These are phyloP conservation scores for Rhizopogon sp. DNA, from an alignment of 768 basidiomycete genomes.

Conservation along the genomic window DNA sequence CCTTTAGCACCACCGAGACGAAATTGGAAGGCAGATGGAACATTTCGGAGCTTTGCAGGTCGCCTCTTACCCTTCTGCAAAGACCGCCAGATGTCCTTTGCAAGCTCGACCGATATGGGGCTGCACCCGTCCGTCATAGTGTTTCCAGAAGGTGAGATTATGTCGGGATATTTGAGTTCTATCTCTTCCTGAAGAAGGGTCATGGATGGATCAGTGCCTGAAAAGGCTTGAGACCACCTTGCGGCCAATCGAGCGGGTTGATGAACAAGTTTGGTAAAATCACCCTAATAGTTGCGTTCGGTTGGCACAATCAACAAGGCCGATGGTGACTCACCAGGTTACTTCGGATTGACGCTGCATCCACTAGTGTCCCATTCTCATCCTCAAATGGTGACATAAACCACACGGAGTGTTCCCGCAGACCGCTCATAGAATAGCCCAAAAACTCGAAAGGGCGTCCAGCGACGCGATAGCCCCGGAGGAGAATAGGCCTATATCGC, in stretches of 20 bases:
- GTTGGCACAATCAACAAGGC: not conserved
- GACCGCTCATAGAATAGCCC: constrained; percentile 50
- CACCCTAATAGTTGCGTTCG: constrained; percentile 23
- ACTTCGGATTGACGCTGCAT: constrained; percentile 25
- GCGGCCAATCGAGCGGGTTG: constrained; percentile 47
- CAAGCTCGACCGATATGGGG: constrained; percentile 35
- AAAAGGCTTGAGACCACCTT: constrained; percentile 52
- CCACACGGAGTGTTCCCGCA: constrained; percentile 44
- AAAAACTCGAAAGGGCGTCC: constrained; percentile 42
- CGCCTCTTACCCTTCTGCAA: constrained; percentile 26
- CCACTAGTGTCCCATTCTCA: constrained; percentile 15
- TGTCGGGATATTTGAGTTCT: constrained; percentile 16
- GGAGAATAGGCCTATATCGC: constrained; percentile 31
- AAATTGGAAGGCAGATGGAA: constrained; percentile 40
- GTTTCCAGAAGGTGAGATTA: constrained; percentile 17
- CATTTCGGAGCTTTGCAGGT: constrained; percentile 6
- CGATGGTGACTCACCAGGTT: constrained; percentile 24
- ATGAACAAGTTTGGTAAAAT: constrained; percentile 31
- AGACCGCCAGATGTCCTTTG: constrained; percentile 29
- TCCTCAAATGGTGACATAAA: constrained; percentile 41
- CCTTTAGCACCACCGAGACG: constrained; percentile 45
- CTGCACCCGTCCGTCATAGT: constrained; percentile 52
- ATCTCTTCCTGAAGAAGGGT: constrained; percentile 33
- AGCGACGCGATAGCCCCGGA: constrained; percentile 32
- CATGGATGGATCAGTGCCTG: constrained; percentile 44